A percentile compares a stretch with the other conserved stretches of the same genome.
phyloP scores from a whole-genome alignment of 1,284 basidiomycete genomes.

The Ustilago crameri region DNA sequence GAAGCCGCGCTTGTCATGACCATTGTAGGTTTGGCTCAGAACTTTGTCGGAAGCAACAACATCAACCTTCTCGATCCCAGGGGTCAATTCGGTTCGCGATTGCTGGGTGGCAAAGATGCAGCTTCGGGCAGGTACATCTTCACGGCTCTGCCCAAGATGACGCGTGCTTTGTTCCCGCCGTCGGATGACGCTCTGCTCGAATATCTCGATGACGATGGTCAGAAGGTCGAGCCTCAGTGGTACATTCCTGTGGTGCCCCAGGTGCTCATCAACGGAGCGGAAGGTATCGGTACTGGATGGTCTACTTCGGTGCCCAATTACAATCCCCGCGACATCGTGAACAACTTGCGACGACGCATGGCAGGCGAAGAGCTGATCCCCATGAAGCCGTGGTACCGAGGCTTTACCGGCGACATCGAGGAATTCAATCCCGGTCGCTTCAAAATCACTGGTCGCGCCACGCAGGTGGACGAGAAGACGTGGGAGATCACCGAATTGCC shows the following conservation, averaged over 20 bases:
- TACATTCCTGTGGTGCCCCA: conserved; percentile 92
- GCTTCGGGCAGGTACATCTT: conserved; percentile 97
- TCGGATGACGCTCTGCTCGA: conserved; percentile 86
- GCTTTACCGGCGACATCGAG: conserved; percentile 87
- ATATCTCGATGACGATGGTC: conserved; percentile 87
- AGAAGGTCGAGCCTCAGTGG: conserved; percentile 90
- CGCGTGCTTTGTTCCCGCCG: conserved; percentile 83
- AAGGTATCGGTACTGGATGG: conserved; percentile 99
- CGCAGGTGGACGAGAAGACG: conserved; percentile 84
- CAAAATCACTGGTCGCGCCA: conserved; percentile 81
- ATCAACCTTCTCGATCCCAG: conserved; percentile 88
- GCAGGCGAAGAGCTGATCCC: conserved; percentile 81
- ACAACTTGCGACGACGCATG: conserved; percentile 88
- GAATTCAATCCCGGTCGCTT: conserved; percentile 84
- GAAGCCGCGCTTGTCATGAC: conserved; percentile 87
- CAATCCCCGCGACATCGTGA: conserved; percentile 90
- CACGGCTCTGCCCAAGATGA: conserved; percentile 83
- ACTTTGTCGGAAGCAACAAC: conserved; percentile 96
- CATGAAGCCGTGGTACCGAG: conserved; percentile 97
- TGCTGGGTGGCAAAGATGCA: conserved; percentile 73
- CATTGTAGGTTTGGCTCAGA: conserved; percentile 93
- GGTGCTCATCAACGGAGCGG: conserved; percentile 91
- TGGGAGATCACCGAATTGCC: conserved; percentile 96
- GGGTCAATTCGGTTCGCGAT: conserved; percentile 91
- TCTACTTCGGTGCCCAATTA: conserved; percentile 92